Evolutionary conservation across 768 basidiomycete genomes (phyloP).

Genomic region (Kwoniella europaea): DNA sequence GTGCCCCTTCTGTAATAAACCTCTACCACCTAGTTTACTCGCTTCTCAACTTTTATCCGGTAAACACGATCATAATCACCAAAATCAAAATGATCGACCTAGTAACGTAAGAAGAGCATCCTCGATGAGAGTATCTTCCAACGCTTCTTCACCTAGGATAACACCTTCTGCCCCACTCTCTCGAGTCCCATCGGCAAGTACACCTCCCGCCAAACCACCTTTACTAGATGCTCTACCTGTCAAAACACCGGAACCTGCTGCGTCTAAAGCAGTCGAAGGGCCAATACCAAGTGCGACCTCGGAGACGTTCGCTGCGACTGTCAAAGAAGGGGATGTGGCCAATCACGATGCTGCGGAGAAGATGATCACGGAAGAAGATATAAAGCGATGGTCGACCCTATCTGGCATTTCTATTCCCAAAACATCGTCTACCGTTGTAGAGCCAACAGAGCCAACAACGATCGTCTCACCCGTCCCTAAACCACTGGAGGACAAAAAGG

Average conservation of each 20-base stretch:
- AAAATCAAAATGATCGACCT: neutral
- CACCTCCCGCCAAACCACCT: neutral
- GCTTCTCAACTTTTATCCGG: constrained; percentile 23
- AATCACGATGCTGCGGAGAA: constrained; percentile 32
- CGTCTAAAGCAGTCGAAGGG: neutral
- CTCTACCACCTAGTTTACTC: constrained; percentile 45
- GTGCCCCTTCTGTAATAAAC: constrained; percentile 53
- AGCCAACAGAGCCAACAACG: neutral
- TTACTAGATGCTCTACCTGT: constrained; percentile 29
- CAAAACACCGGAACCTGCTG: constrained; percentile 13
- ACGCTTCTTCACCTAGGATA: constrained; percentile 6
- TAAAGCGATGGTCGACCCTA: constrained; percentile 36
- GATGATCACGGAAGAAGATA: constrained; percentile 37
- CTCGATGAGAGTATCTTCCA: constrained; percentile 9
- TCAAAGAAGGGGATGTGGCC: constrained; percentile 38
- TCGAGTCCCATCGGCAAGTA: constrained; percentile 14
- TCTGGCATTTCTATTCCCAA: constrained; percentile 38
- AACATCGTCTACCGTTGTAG: neutral
- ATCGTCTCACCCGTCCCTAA: constrained; percentile 1
- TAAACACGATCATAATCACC: constrained; percentile 17
- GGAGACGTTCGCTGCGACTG: constrained; percentile 23
- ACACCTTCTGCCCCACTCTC: constrained; percentile 14
- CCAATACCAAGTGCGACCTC: constrained; percentile 19
- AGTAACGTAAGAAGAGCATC: constrained; percentile 8
- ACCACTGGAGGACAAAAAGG: constrained; percentile 10